Percentiles rank a stretch among this genome's conserved stretches.
These are phyloP conservation scores for Microdochium nivale DNA, from an alignment of 2,329 filamentous ascomycete species.

Conservation along the genomic window DNA sequence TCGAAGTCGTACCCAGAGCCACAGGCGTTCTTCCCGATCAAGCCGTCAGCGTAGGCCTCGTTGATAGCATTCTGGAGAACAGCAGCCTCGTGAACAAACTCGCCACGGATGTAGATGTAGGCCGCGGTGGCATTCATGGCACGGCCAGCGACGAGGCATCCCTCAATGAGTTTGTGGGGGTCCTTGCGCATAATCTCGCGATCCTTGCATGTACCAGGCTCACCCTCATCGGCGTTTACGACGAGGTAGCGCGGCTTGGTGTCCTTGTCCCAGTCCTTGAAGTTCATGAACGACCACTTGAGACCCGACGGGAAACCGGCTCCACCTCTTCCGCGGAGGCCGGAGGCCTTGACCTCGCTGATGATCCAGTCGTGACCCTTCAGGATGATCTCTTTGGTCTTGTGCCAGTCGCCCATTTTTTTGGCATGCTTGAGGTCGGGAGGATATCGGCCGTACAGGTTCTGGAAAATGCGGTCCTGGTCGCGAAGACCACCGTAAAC, in stretches of 20 bases:
- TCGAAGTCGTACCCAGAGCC: conserved; percentile 97
- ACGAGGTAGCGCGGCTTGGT: conserved; percentile 91
- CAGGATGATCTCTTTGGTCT: conserved; percentile 94
- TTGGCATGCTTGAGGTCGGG: conserved; percentile 87
- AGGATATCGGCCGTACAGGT: conserved; percentile 89
- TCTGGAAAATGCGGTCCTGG: conserved; percentile 98
- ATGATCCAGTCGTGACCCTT: conserved; percentile 99
- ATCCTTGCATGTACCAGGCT: conserved; percentile 98
- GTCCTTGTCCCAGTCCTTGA: conserved; percentile 99
- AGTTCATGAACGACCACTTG: conserved; percentile 99
- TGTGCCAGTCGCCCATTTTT: conserved; percentile 99
- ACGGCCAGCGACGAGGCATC: conserved; percentile 88
- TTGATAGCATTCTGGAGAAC: conserved; percentile 93
- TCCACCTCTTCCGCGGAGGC: conserved; percentile 89
- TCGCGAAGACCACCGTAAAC: conserved; percentile 84
- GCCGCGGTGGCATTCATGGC: conserved; percentile 98
- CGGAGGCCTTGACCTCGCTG: conserved; percentile 92
- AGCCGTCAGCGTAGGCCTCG: conserved; percentile 87
- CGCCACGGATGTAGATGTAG: conserved; percentile 98
- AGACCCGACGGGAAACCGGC: conserved; percentile 96
- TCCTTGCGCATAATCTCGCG: conserved; percentile 99
- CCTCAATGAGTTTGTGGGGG: conserved; percentile 97
- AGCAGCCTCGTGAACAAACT: conserved; percentile 93
- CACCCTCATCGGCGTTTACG: conserved; percentile 97
- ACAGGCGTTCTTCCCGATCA: conserved; percentile 98